These are phyloP conservation scores for Suhomyces bolitotheri DNA, from an alignment of 1,139 yeast genomes.

Conservation along the genomic window DNA sequence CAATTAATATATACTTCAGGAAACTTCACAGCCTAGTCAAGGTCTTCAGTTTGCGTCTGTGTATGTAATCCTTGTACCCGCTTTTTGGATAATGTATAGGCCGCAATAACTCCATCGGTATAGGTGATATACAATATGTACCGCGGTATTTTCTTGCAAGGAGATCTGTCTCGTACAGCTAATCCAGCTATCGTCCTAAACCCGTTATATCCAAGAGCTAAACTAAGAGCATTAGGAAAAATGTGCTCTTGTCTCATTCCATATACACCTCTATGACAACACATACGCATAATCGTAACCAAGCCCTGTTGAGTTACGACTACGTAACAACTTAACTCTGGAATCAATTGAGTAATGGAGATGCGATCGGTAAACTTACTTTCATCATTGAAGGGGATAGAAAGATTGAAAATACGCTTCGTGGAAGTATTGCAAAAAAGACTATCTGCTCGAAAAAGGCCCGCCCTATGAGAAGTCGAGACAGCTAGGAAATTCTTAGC, in stretches of 20 bases:
- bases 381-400: slow-evolving; percentile 37
- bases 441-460: slow-evolving; percentile 50
- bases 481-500: slow-evolving; percentile 34
- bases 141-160: slow-evolving; percentile 19
- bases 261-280: slow-evolving; percentile 54
- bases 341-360: slow-evolving; percentile 52
- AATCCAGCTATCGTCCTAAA: slow-evolving; percentile 37
- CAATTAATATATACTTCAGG: not conserved
- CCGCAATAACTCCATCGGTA: slow-evolving; percentile 35
- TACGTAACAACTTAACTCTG: slow-evolving; percentile 54
- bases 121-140: slow-evolving; percentile 32
- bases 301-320: slow-evolving; percentile 61
- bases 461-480: slow-evolving; percentile 45
- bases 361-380: slow-evolving; percentile 50
- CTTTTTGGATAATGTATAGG: slow-evolving; percentile 20
- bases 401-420: slow-evolving; percentile 41
- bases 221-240: slow-evolving; percentile 43
- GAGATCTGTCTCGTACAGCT: slow-evolving; percentile 26
- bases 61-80: not conserved
- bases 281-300: slow-evolving; percentile 57
- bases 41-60: not conserved
- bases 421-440: slow-evolving; percentile 56
- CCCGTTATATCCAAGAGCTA: slow-evolving; percentile 30
- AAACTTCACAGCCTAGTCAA: not conserved
- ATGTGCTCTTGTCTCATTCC: slow-evolving; percentile 64